Evolutionary conservation across 2,329 filamentous ascomycete species (phyloP), one percentile per base, ranked within the genome.

Genomic region (Chrysosphaeria jannelii): DNA sequence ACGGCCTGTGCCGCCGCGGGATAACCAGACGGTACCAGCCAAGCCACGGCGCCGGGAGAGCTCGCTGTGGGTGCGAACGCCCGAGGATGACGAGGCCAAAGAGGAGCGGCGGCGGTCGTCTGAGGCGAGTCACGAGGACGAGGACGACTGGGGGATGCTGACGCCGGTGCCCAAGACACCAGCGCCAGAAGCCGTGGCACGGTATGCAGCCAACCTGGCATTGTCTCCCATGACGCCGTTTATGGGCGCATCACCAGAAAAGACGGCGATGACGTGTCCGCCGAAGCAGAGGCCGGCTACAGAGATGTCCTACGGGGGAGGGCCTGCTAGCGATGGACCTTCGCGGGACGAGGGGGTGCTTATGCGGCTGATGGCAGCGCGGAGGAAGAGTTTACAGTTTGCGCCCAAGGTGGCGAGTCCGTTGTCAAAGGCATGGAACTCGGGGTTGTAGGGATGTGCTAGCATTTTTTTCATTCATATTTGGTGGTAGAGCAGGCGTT

Each of bases 331-430:
- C 16, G 7, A 7, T 7, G 16, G 16, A 7, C 7, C 7, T n/a
- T 18, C 16, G 16, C 16, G 16, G 16, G 54, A 65, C 34, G 47
- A 57, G 34, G 47, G 46, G 11, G 48, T 70, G 26, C 45, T 62
- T 29, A 51, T 59, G 42, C 51, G 63, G 22, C 45, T 79, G 29
- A 61, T 72, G 51, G 62, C 66, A 8, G 70, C 69, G 1, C 52
- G 70, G 29, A 53, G 72, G 29, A 76, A 74, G 56, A 81, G 68
- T 36, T 39, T 76, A 40, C 68, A 74, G 36, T 76, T 66, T 46
- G 68, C 68, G 15, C 72, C 71, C 14, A 69, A 70, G 43, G 47
- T 75, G 27, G 65, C 57, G 10, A 79, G 71, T 40, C 72, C 71
- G 3, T 44, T 79, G 33, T 54, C 60, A 13, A 59, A 50, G 35